These are phyloP conservation scores for Saturnispora sanitii DNA, from an alignment of 805 yeast genomes.

Conservation along the genomic window DNA sequence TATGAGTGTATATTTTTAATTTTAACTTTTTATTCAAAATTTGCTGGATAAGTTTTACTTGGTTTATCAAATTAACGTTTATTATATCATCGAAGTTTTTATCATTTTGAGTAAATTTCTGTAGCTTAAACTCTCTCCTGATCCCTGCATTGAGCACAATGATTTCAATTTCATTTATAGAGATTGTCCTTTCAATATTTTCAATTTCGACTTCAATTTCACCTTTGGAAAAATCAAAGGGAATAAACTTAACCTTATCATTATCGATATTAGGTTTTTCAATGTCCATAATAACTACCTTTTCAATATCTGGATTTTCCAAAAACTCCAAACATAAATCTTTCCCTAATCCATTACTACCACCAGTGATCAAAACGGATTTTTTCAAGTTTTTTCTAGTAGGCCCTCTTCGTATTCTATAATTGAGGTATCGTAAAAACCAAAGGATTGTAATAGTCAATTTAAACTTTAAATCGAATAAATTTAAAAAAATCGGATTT, in stretches of 20 bases:
- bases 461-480: constrained; percentile 4
- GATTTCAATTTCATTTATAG: constrained; percentile 19
- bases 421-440: constrained; percentile 16
- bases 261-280: constrained; percentile 10
- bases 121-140: constrained; percentile 28
- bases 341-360: constrained; percentile 40
- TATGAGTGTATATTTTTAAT: constrained; percentile 18
- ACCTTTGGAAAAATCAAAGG: constrained; percentile 19
- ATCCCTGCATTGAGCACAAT: constrained; percentile 43
- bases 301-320: constrained; percentile 7
- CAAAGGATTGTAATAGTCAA: constrained; percentile 12
- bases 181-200: constrained; percentile 12
- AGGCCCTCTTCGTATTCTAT: constrained; percentile 2
- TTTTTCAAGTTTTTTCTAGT: not conserved
- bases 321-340: constrained; percentile 25
- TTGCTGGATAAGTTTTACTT: constrained; percentile 31
- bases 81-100: constrained; percentile 23
- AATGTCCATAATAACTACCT: constrained; percentile 28
- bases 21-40: constrained; percentile 17
- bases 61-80: constrained; percentile 35
- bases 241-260: constrained; percentile 18
- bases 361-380: constrained; percentile 32
- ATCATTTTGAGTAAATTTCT: constrained; percentile 19
- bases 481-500: constrained; percentile 12
- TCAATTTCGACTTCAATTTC: constrained; percentile 18